Base-by-base conservation (phyloP, 2,329 filamentous ascomycete genomes). In the Monosporascus sp. region DNA sequence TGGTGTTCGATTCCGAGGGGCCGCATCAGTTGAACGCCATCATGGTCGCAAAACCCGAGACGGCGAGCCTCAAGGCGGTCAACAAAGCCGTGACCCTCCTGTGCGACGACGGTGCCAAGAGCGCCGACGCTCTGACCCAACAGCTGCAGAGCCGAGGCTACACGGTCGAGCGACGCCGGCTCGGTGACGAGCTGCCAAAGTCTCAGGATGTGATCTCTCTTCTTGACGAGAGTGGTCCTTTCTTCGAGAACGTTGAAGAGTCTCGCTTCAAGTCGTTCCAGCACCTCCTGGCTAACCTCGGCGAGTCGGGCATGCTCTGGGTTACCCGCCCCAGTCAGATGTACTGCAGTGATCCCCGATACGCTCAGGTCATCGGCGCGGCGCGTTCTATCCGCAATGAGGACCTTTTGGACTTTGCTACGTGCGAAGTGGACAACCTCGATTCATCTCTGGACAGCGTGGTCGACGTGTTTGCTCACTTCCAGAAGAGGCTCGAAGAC, bases 371-470 rank as follows among this genome's bases (percentile, higher is more conserved):
- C 7, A 52, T 70, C n/a, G 70, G 70, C 1, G 36, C 61, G 0
- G 60, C 64, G 1, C 58, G 70, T 1, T 64, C 61, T 2, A 54
- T 70, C 7, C 66, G 68, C 17, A 57, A 54, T 5, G 69, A 71
- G 56, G 49, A 62, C 17, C 51, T 51, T 0, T 49, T 67, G 3
- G 54, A 63, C 8, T 57, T 71, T 25, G 57, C 62, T 2, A 68
- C 68, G 0, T 58, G 64, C 6, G 69, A 71, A 50, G 47, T 69
- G 1, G 61, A 66, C 11, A n/a, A 55, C 6, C 31, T 61, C 8
- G 49, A 51, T 41, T 56, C 9, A 20, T 25, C 6, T 24, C 47
- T 51, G 7, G 27, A 51, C 17, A 41, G 53, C 14, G 25, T 60
- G 17, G 38, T 48, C 27, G 48, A 59, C 2, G 58, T 64, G 2